Evolutionary conservation across 2,329 filamentous ascomycete species (phyloP).

Genomic region (Shiraia bambusicola): DNA sequence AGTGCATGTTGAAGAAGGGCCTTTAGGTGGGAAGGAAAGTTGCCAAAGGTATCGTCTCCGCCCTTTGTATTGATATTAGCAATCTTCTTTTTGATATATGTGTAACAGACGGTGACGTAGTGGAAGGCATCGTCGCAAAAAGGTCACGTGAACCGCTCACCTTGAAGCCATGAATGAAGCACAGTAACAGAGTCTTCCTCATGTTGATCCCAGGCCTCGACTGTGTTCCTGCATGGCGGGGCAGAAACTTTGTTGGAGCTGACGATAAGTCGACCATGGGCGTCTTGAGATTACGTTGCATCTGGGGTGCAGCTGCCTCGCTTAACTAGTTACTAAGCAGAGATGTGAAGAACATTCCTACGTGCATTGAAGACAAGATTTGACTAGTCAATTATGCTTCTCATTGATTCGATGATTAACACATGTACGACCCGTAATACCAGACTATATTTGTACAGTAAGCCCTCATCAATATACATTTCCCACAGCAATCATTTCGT

Average conservation of each 20-base stretch:
- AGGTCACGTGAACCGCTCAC: conserved; percentile 39
- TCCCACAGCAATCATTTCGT: not conserved
- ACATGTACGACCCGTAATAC: too few relatives aligned
- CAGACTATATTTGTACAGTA: too few relatives aligned
- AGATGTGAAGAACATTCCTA: conserved; percentile 1
- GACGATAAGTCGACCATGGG: conserved; percentile 3
- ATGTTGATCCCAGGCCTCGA: conserved; percentile 48
- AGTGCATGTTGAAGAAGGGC: conserved; percentile 64
- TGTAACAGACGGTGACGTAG: conserved; percentile 3
- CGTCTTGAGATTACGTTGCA: conserved; percentile 28
- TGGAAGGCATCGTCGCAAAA: not conserved
- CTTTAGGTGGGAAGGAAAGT: conserved; percentile 72
- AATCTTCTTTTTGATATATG: not conserved
- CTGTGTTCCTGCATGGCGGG: conserved; percentile 39
- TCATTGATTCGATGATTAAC: not conserved
- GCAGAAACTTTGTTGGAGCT: conserved; percentile 5
- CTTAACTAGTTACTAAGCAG: conserved; percentile 14
- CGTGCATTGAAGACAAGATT: conserved; percentile 3
- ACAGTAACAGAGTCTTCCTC: conserved; percentile 78
- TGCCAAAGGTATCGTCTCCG: conserved; percentile 74
- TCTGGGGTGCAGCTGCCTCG: conserved; percentile 25
- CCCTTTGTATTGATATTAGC: conserved; percentile 53
- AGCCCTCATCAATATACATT: too few relatives aligned
- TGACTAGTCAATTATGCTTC: not conserved
- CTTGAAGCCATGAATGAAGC: conserved; percentile 90